Conservation (phyloP, 106 monocot genomes). For the Alisma plantagoaquatica region DNA sequence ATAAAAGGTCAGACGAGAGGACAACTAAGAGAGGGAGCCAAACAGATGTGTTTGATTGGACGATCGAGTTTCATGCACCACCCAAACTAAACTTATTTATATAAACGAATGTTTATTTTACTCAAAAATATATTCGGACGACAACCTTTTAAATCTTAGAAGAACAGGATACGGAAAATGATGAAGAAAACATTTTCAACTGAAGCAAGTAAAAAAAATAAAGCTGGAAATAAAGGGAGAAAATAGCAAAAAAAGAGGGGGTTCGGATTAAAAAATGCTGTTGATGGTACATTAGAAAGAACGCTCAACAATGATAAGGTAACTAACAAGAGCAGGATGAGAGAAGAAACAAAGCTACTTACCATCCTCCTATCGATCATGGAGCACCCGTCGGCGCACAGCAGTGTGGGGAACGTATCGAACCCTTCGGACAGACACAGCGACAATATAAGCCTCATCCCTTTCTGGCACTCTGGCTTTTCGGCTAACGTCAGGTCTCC, state of each 20-base stretch:
- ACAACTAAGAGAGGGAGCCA: no score
- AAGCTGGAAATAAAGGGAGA: neutral
- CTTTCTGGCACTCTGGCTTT: slow-evolving; percentile 60
- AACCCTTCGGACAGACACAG: slow-evolving; percentile 77
- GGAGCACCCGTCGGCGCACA: slow-evolving; percentile 83
- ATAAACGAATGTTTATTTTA: no score
- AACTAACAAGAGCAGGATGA: neutral
- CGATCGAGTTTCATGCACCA: no score
- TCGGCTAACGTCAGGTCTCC: slow-evolving; percentile 66
- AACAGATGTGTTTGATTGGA: no score
- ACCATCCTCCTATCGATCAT: slow-evolving; percentile 96
- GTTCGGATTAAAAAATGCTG: neutral
- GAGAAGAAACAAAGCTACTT: neutral
- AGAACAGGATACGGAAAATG: neutral
- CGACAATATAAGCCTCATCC: slow-evolving; percentile 67
- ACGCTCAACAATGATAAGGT: neutral
- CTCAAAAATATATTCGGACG: no score
- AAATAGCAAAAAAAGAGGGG: neutral
- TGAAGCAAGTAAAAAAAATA: slow-evolving; percentile 1
- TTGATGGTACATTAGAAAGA: neutral
- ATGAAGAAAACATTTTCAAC: neutral
- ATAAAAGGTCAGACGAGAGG: no score
- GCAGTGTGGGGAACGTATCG: slow-evolving; percentile 84
- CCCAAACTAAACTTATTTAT: no score
- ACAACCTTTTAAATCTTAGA: no score